A percentile compares a stretch with the other conserved stretches of the same genome.
These are phyloP conservation scores for Blastomyces parvus DNA, from an alignment of 2,329 filamentous ascomycete genomes.

Conservation along the genomic window DNA sequence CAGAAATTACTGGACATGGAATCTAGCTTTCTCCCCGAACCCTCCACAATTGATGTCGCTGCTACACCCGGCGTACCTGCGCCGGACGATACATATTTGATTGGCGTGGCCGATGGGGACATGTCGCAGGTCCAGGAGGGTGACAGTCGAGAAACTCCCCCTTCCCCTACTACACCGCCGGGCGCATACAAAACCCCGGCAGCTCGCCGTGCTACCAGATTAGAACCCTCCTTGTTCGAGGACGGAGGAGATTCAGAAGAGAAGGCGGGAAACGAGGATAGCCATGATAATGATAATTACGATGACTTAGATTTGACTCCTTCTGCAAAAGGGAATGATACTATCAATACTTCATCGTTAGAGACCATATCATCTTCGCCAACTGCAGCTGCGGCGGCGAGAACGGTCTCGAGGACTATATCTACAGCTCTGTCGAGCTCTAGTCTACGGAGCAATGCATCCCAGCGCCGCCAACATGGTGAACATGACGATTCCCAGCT, in stretches of 20 bases:
- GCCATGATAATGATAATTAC: constrained; percentile 5
- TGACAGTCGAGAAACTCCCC: constrained; percentile 13
- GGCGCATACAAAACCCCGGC: constrained; percentile 23
- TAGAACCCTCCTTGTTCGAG: constrained; percentile 4
- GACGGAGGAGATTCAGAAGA: not conserved
- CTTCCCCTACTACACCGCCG: constrained; percentile 20
- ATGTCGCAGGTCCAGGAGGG: constrained; percentile 8
- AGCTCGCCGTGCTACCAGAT: constrained; percentile 14
- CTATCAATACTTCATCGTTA: constrained; percentile 27
- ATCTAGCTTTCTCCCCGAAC: constrained; percentile 53
- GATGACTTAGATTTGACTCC: constrained; percentile 9
- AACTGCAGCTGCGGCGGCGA: constrained; percentile 35
- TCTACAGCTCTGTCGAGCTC: constrained; percentile 19
- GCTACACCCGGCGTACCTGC: constrained; percentile 18
- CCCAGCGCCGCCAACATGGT: not conserved
- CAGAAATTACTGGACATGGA: constrained; percentile 52
- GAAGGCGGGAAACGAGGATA: constrained; percentile 12
- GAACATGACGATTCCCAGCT: not conserved
- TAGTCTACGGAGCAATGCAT: not conserved
- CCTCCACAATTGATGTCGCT: constrained; percentile 35
- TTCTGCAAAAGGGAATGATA: constrained; percentile 5
- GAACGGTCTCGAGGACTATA: constrained; percentile 33
- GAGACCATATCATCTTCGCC: constrained; percentile 39
- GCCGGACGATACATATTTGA: constrained; percentile 37
- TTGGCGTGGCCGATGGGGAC: constrained; percentile 26